A percentile compares a stretch with the other conserved stretches of the same genome.
Conservation (phyloP, 2,329 filamentous ascomycete species). For the Paracoccidioides brasiliensis region DNA sequence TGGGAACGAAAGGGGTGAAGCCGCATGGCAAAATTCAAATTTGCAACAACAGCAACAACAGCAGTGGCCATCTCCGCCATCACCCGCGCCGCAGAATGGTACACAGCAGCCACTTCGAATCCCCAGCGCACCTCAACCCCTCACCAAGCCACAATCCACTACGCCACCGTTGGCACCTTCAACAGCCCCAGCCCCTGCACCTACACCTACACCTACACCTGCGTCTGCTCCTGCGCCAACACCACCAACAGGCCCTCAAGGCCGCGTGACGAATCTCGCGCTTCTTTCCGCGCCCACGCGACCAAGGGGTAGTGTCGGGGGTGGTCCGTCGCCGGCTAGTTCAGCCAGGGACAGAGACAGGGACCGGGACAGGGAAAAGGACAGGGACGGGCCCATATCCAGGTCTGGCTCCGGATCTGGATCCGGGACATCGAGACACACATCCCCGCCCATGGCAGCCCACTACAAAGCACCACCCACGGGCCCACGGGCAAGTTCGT, state of each 20-base stretch:
- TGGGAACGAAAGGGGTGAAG: not conserved
- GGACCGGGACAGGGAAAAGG: too few relatives aligned
- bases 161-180: constrained; percentile 29
- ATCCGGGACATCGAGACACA: constrained; percentile 22
- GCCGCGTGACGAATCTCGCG: constrained; percentile 27
- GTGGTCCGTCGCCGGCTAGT: constrained; percentile 10
- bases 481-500: constrained; percentile 22
- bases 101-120: not conserved
- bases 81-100: not conserved
- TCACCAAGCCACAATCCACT: constrained; percentile 13
- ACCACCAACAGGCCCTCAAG: constrained; percentile 24
- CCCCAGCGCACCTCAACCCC: constrained; percentile 19
- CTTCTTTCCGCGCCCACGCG: constrained; percentile 36
- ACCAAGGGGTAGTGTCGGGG: constrained; percentile 21
- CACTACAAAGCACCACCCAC: constrained; percentile 22
- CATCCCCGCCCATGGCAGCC: constrained; percentile 13
- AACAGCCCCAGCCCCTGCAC: constrained; percentile 14
- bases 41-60: not conserved
- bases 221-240: constrained; percentile 29
- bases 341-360: not conserved
- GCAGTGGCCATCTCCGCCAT: not conserved
- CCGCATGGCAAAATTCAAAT: not conserved
- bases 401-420: constrained; percentile 22
- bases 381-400: not conserved
- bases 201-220: constrained; percentile 12